Conservation (phyloP, 768 basidiomycete genomes). For the Boletus sensibilis region DNA sequence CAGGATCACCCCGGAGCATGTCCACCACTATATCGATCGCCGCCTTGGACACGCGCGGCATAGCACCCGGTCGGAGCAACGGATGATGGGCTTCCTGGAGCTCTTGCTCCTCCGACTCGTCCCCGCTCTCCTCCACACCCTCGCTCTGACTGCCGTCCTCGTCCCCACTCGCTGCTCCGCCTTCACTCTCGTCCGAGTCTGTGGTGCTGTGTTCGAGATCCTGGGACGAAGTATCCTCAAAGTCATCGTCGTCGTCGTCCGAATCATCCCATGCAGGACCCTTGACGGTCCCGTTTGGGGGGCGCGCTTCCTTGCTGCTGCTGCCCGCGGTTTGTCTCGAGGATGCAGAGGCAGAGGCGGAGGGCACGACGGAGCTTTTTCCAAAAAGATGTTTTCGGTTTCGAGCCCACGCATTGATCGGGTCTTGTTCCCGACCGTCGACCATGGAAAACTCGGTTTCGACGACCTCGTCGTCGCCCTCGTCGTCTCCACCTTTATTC, state of each 20-base stretch:
- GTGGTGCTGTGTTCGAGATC: conserved; percentile 43
- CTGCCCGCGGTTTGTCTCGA: neutral
- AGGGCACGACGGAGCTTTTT: conserved; percentile 1
- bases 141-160: conserved; percentile 35
- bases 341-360: neutral
- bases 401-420: conserved; percentile 65
- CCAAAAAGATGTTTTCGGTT: conserved; percentile 58
- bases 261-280: conserved; percentile 34
- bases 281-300: conserved; percentile 16
- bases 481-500: conserved; percentile 13
- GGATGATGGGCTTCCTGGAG: conserved; percentile 60
- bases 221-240: conserved; percentile 37
- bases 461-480: conserved; percentile 40
- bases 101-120: conserved; percentile 43
- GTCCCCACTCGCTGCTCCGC: conserved; percentile 18
- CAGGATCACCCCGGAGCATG: conserved; percentile 56
- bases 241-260: conserved; percentile 37
- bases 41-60: conserved; percentile 67
- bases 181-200: conserved; percentile 34
- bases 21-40: conserved; percentile 64
- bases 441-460: conserved; percentile 73
- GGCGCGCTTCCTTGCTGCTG: conserved; percentile 1
- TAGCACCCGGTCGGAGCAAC: conserved; percentile 60
- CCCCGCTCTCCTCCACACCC: conserved; percentile 36
- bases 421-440: conserved; percentile 65